These are phyloP conservation scores for Grosmannia penicillata DNA, from an alignment of 2,329 filamentous ascomycete genomes.

Conservation along the genomic window DNA sequence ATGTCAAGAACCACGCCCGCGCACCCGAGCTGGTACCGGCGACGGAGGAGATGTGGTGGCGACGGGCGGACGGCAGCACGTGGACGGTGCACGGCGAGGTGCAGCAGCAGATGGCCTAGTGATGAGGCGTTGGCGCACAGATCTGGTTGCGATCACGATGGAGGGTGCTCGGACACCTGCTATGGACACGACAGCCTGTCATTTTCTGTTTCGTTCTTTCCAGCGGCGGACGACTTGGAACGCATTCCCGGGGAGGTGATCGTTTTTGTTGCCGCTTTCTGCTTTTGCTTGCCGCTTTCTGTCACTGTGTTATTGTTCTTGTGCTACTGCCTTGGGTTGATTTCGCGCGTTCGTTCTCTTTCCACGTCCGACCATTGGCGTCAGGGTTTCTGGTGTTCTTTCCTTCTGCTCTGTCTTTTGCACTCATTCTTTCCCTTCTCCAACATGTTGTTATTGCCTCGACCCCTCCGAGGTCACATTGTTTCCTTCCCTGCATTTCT, in stretches of 20 bases:
- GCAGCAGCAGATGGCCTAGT: neutral
- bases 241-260: too few species aligned
- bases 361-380: neutral
- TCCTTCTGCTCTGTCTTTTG: neutral
- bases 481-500: too few species aligned
- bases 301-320: neutral
- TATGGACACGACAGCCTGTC: too few species aligned
- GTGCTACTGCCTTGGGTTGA: too few species aligned
- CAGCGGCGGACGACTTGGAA: too few species aligned
- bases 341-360: too few species aligned
- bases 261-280: too few species aligned
- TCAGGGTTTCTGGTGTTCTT: neutral
- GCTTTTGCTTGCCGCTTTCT: neutral
- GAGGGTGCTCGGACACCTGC: too few species aligned
- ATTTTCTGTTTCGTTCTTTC: too few species aligned
- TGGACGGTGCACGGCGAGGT: constrained; percentile 9
- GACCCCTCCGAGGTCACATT: too few species aligned
- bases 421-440: neutral
- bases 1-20: constrained; percentile 11
- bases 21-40: neutral
- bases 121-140: neutral
- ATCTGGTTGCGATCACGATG: too few species aligned
- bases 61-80: constrained; percentile 10
- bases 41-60: constrained; percentile 10
- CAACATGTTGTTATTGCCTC: too few species aligned